Conservation (phyloP, 1,139 yeast species). For the Nakaseomyces bracarensis region DNA sequence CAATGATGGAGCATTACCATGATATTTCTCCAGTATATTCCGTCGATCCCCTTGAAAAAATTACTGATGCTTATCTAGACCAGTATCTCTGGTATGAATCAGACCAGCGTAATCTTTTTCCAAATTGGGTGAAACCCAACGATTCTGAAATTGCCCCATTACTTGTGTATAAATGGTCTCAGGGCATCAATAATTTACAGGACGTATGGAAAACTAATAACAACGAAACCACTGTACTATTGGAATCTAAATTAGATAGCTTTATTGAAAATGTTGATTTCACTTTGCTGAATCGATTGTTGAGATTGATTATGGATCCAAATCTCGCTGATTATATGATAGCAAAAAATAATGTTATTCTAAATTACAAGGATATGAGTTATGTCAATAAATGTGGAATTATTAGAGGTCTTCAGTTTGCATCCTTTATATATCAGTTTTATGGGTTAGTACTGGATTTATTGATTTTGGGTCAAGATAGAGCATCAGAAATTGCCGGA, state of each 20-base stretch:
- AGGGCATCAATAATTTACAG: constrained; percentile 75
- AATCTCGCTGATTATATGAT: constrained; percentile 93
- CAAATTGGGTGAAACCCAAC: constrained; percentile 93
- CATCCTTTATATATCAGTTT: constrained; percentile 83
- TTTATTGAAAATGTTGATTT: constrained; percentile 81
- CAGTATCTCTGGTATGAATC: constrained; percentile 97
- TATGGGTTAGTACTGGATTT: constrained; percentile 83
- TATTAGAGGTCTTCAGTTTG: constrained; percentile 79
- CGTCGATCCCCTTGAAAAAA: constrained; percentile 86
- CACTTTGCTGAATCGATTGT: constrained; percentile 71
- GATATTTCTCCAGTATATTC: constrained; percentile 79
- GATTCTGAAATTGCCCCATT: constrained; percentile 92
- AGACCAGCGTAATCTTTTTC: constrained; percentile 78
- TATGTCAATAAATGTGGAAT: constrained; percentile 86
- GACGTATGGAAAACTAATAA: constrained; percentile 69
- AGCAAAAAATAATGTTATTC: constrained; percentile 74
- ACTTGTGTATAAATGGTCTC: constrained; percentile 89
- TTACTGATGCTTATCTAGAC: constrained; percentile 92
- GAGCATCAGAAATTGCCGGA: constrained; percentile 87
- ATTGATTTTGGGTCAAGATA: constrained; percentile 69
- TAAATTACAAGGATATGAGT: constrained; percentile 90
- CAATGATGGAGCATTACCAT: constrained; percentile 88
- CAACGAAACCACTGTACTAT: constrained; percentile 77
- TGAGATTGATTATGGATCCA: constrained; percentile 78
- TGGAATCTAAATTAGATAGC: constrained; percentile 64